These are phyloP conservation scores for Moricandia moricandioides DNA, from an alignment of 345 rosid species.

Conservation along the genomic window DNA sequence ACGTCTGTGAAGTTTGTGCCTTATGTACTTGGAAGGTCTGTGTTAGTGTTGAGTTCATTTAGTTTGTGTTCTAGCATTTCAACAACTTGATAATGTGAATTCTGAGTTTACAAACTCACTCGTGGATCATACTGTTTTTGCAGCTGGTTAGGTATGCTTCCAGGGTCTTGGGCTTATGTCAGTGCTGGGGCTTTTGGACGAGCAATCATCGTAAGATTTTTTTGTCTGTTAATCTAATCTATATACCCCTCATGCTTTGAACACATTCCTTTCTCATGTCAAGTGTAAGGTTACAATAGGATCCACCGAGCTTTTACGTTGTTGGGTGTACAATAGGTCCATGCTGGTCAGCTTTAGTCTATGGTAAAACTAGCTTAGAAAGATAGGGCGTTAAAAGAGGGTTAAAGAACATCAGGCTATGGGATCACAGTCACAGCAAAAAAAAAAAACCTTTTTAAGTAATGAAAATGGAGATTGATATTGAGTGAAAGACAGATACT, in stretches of 20 bases:
- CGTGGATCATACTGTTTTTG: constrained; percentile 24
- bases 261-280: neutral
- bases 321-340: neutral
- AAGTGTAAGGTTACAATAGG: constrained; percentile 6
- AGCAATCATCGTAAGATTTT: constrained; percentile 78
- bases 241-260: neutral
- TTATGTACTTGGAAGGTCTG: constrained; percentile 90
- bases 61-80: no score
- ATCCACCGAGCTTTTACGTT: constrained; percentile 12
- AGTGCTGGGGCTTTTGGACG: constrained; percentile 96
- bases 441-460: no score
- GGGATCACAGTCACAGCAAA: no score
- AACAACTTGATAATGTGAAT: neutral
- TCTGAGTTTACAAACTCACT: neutral
- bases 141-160: constrained; percentile 99
- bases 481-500: neutral
- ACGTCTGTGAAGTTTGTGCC: constrained; percentile 93
- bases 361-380: neutral
- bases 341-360: neutral
- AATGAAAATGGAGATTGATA: neutral
- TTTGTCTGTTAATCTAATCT: neutral
- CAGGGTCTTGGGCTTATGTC: constrained; percentile 98
- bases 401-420: neutral
- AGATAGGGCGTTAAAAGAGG: neutral
- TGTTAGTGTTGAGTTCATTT: neutral